Evolutionary conservation across 495 filamentous ascomycete species (phyloP).

Genomic region (Podospora conica): DNA sequence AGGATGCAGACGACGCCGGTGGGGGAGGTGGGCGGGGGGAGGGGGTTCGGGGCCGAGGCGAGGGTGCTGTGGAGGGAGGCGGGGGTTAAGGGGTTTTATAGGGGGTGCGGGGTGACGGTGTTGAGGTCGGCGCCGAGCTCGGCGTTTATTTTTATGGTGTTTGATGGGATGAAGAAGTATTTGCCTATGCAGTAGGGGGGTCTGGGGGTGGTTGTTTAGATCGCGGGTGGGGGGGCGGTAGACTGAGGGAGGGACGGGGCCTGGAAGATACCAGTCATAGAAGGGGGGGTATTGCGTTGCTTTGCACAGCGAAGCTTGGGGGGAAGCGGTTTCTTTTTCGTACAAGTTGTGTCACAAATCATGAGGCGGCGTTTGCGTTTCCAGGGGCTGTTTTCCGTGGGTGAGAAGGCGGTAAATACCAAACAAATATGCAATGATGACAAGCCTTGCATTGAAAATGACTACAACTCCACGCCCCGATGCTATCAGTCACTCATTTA

Average conservation of each 20-base stretch:
- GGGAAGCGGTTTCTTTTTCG: background rate
- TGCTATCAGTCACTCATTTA: background rate
- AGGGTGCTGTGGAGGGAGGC: constrained; percentile 69
- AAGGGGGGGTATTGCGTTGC: background rate
- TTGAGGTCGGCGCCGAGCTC: constrained; percentile 81
- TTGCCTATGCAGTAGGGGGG: constrained; percentile 40
- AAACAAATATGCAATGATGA: background rate
- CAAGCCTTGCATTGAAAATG: background rate
- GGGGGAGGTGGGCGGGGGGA: constrained; percentile 36
- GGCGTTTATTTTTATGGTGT: constrained; percentile 95
- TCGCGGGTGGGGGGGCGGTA: background rate
- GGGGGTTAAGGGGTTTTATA: constrained; percentile 78
- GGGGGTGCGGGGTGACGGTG: constrained; percentile 93
- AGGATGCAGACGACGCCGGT: constrained; percentile 89
- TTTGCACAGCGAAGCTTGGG: background rate
- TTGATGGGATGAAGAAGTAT: constrained; percentile 69
- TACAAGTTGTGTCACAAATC: background rate
- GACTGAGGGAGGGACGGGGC: constrained; percentile 1
- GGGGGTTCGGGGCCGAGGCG: constrained; percentile 64
- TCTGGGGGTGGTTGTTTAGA: background rate
- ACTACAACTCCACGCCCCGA: background rate
- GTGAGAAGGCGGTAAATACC: background rate
- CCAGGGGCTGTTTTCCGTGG: background rate
- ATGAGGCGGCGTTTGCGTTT: background rate
- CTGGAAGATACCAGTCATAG: background rate